Percentiles rank a stretch among this genome's conserved stretches.
These are phyloP conservation scores for Malus hybrid DNA, from an alignment of 331 rosid genomes.

Conservation along the genomic window DNA sequence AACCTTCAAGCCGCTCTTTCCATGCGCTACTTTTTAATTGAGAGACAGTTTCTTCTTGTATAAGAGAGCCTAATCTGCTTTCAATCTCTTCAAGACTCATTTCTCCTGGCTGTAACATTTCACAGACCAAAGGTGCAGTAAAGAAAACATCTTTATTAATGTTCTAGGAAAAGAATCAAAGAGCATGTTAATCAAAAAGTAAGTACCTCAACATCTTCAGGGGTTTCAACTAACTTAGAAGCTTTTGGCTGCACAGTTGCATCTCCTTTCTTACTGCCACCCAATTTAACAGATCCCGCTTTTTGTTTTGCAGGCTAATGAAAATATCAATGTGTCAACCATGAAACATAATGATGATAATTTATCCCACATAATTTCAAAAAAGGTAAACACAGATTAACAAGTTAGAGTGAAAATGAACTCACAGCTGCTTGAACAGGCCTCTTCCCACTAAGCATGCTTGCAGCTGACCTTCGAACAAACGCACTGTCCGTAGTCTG, in stretches of 20 bases:
- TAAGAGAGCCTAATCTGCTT: conserved; percentile 73
- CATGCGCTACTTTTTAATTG: conserved; percentile 78
- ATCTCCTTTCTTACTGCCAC: conserved; percentile 62
- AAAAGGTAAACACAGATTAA: background rate
- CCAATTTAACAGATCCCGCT: conserved; percentile 49
- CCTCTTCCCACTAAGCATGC: conserved; percentile 99
- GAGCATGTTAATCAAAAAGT: background rate
- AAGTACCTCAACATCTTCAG: conserved; percentile 90
- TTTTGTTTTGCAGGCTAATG: conserved; percentile 62
- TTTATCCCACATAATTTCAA: background rate
- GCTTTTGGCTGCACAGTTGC: conserved; percentile 55
- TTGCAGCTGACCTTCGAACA: conserved; percentile 86
- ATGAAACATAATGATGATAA: conserved; percentile 9
- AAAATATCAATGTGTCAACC: conserved; percentile 5
- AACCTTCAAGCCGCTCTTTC: conserved; percentile 99
- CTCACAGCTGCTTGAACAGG: conserved; percentile 82
- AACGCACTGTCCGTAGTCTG: conserved; percentile 62
- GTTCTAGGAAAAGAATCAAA: background rate
- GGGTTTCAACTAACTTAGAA: conserved; percentile 51
- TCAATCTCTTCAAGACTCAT: conserved; percentile 98
- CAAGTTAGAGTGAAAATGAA: conserved; percentile 5
- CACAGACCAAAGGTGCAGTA: background rate
- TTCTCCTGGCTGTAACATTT: conserved; percentile 66
- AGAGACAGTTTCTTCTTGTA: conserved; percentile 66
- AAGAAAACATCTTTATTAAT: background rate